Evolutionary conservation across 805 yeast species (phyloP).

Genomic region (Metschnikowia continentalis): DNA sequence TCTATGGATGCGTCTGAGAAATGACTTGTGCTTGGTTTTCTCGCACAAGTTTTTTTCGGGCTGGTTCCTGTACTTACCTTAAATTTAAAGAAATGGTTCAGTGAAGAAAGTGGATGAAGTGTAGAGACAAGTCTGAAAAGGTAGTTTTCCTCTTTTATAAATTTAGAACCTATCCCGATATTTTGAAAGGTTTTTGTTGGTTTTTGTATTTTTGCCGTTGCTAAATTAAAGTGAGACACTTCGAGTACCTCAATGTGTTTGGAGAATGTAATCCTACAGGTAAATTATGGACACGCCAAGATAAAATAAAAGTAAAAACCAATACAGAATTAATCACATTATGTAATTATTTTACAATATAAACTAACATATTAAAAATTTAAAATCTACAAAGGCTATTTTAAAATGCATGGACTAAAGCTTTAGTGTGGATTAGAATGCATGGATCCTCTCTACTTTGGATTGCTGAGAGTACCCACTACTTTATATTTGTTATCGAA

Average conservation of each 20-base stretch:
- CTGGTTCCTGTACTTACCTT: conserved; percentile 1
- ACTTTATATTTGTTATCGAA: conserved; percentile 77
- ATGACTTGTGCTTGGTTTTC: neutral
- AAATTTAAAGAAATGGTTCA: neutral
- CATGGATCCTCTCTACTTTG: conserved; percentile 1
- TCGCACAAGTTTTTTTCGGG: conserved; percentile 1
- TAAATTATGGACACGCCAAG: neutral
- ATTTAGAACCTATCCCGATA: neutral
- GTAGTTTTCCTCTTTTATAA: neutral
- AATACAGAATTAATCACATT: neutral
- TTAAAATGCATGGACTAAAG: too few species aligned
- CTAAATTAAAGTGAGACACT: neutral
- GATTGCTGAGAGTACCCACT: conserved; percentile 62
- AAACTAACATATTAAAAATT: too few species aligned
- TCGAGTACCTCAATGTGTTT: neutral
- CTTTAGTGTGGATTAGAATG: neutral
- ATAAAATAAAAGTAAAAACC: neutral
- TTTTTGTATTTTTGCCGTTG: neutral
- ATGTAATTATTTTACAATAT: neutral
- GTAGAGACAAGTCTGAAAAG: neutral
- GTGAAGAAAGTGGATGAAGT: neutral
- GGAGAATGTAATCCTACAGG: neutral
- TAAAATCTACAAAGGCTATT: neutral
- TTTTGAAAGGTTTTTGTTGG: neutral
- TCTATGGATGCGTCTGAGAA: conserved; percentile 1